Evolutionary conservation across 768 basidiomycete species (phyloP).

Genomic region (Hemileccinum rubropunctum): DNA sequence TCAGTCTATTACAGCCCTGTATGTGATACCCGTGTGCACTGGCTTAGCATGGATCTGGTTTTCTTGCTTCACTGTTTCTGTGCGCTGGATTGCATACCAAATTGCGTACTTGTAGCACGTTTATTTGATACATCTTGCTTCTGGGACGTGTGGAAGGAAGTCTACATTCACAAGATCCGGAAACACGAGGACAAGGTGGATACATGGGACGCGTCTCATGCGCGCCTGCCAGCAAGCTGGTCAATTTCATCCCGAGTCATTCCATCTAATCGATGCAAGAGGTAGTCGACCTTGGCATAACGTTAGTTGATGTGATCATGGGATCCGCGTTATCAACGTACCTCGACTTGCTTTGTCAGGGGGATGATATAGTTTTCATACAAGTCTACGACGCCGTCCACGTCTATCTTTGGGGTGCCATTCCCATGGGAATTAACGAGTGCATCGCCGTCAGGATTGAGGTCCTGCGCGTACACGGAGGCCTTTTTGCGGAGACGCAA

Average conservation of each 20-base stretch:
- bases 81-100: no score
- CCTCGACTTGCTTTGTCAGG: slow-evolving; percentile 97
- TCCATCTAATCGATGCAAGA: slow-evolving; percentile 86
- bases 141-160: slow-evolving; percentile 1
- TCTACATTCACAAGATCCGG: slow-evolving; percentile 6
- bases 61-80: slow-evolving; percentile 22
- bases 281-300: slow-evolving; percentile 79
- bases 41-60: slow-evolving; percentile 16
- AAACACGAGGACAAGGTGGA: slow-evolving; percentile 2
- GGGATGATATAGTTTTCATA: slow-evolving; percentile 97
- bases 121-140: slow-evolving; percentile 22
- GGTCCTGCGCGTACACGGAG: slow-evolving; percentile 75
- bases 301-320: slow-evolving; percentile 1
- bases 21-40: slow-evolving; percentile 16
- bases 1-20: slow-evolving; percentile 6
- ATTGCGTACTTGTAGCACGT: slow-evolving; percentile 26
- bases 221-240: slow-evolving; percentile 37
- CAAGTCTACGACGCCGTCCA: slow-evolving; percentile 87
- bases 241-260: slow-evolving; percentile 80
- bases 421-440: slow-evolving; percentile 32
- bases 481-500: slow-evolving; percentile 84
- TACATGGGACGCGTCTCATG: slow-evolving; percentile 10
- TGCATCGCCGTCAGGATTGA: slow-evolving; percentile 64
- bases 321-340: slow-evolving; percentile 34
- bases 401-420: slow-evolving; percentile 74